A percentile compares a stretch with the other conserved stretches of the same genome.
phyloP scores from a whole-genome alignment of 169 alveolate species.

The Toxoplasma gondii region DNA sequence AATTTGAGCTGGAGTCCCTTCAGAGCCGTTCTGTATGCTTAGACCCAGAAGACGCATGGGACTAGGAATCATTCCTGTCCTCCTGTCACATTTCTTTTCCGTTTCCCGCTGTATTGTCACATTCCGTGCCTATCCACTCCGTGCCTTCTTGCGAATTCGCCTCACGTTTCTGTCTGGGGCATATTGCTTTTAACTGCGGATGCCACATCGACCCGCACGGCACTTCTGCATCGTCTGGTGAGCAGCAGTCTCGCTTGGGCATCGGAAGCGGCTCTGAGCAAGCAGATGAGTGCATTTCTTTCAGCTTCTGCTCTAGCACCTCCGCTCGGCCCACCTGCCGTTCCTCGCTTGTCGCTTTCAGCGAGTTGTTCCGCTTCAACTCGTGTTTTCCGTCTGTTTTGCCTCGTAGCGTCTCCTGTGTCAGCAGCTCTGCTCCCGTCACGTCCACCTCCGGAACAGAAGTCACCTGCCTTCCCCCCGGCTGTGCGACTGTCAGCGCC shows the following conservation, averaged over 20 bases:
- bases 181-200: too few species aligned
- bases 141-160: too few species aligned
- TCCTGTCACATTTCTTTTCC: too few species aligned
- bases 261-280: constrained; percentile 2
- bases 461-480: neutral
- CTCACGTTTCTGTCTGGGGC: too few species aligned
- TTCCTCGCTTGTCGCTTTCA: neutral
- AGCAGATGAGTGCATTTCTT: neutral
- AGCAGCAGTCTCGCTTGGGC: neutral
- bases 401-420: neutral
- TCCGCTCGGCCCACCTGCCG: neutral
- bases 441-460: neutral
- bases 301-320: neutral
- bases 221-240: neutral
- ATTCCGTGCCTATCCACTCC: too few species aligned
- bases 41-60: too few species aligned
- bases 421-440: neutral
- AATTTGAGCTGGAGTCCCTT: too few species aligned
- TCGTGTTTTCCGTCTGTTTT: neutral
- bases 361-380: neutral
- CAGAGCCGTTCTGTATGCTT: too few species aligned
- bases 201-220: neutral
- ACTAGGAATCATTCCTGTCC: too few species aligned
- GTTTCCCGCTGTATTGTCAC: too few species aligned
- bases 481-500: neutral